Base-by-base conservation (phyloP, 1,139 yeast species). In the Kurtzmaniella natalensis region DNA sequence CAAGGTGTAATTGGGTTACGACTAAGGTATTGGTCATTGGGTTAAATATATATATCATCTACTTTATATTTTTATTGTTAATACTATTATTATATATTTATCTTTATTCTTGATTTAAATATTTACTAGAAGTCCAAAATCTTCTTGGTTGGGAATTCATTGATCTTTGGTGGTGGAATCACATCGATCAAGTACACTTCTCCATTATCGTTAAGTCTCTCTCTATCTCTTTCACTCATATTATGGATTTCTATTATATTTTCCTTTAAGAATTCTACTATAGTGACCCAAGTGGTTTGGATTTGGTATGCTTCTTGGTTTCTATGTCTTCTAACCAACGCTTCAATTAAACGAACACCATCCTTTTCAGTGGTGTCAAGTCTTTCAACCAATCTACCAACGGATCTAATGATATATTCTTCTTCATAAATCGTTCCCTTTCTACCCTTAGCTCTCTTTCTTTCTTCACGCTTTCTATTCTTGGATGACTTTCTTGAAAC, bases 371-470 rank as follows among this genome's bases (percentile, higher is more conserved):
- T 83, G 42, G 76, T 79, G 33, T 78, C 77, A 41, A 92, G 64
- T 47, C 98, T 76, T 42, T 87, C 96, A 32, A 88, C 64, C 52
- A 94, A 70, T 51, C 99, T 76, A 5, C 95, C 94, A 44, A 87
- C 80, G 2, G 97, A 88, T 47, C 75, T 78, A 37, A 92, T 81
- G 39, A 94, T 75, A 55, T 94, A 94, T 56, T 92, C 98, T 54
- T 94, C 98, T 59, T 92, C 98, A 52, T 92, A 92, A 14, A 92
- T 84, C 4, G 97, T 89, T 28, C 97, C 97, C 64, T 92, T 92
- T 66, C 94, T 86, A 39, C 98, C 98, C 49, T 95, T 78, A 1
- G 98, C 99, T 42, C 80, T 76, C 64, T 94, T 94, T 50, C 98
- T 78, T 56, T 92, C 98, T 59, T 92, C 96, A 48, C 98, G 77